Conservation (phyloP, 768 basidiomycete species). For the Podaxis sp. region DNA sequence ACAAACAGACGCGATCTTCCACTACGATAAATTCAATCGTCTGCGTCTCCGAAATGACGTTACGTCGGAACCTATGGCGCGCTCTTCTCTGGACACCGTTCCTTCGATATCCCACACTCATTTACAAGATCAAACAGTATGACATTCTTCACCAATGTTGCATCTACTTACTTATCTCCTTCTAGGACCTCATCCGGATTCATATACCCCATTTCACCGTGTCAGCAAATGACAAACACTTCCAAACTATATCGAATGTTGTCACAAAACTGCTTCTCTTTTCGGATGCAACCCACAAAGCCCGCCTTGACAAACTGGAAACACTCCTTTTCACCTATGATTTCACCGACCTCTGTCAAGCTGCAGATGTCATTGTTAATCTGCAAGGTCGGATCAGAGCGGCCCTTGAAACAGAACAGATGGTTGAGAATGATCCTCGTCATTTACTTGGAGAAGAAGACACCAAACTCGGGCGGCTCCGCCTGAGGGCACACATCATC, state of each 20-base stretch:
- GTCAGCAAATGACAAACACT: slow-evolving; percentile 79
- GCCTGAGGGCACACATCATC: slow-evolving; percentile 70
- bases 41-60: slow-evolving; percentile 77
- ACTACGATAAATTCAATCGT: slow-evolving; percentile 94
- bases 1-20: slow-evolving; percentile 81
- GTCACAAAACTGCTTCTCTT: slow-evolving; percentile 88
- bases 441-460: slow-evolving; percentile 43
- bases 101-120: slow-evolving; percentile 24
- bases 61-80: slow-evolving; percentile 46
- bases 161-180: neutral
- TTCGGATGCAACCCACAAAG: slow-evolving; percentile 82
- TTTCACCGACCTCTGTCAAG: slow-evolving; percentile 73
- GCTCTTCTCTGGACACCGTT: slow-evolving; percentile 37
- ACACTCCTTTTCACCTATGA: slow-evolving; percentile 86
- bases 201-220: slow-evolving; percentile 87
- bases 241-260: slow-evolving; percentile 81
- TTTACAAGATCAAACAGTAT: slow-evolving; percentile 35
- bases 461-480: slow-evolving; percentile 52
- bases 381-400: slow-evolving; percentile 74
- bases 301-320: slow-evolving; percentile 75
- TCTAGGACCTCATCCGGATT: slow-evolving; percentile 77
- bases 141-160: neutral
- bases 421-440: slow-evolving; percentile 38
- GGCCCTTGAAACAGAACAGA: slow-evolving; percentile 51
- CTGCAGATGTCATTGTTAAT: slow-evolving; percentile 67